phyloP scores from a whole-genome alignment of 1,284 basidiomycete genomes.

The Ganoderma meredithae region DNA sequence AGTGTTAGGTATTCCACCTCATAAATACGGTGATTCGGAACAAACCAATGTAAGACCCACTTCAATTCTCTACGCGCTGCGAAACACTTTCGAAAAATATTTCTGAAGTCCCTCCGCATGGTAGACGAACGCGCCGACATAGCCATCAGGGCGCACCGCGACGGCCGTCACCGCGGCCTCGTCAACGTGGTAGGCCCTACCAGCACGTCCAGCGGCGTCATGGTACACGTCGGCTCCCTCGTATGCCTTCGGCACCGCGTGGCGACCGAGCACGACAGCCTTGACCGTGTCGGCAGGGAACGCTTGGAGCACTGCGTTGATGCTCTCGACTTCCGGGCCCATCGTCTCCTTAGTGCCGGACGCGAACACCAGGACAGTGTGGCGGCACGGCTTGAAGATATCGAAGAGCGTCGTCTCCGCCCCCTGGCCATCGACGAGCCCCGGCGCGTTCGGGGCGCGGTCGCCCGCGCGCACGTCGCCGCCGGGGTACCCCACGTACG shows the following conservation, averaged over 20 bases:
- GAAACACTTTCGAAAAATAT: conserved; percentile 26
- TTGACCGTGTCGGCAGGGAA: neutral
- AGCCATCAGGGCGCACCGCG: conserved; percentile 38
- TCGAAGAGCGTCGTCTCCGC: conserved; percentile 35
- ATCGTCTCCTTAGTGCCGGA: too few species aligned
- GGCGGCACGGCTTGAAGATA: conserved; percentile 34
- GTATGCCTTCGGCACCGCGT: conserved; percentile 8
- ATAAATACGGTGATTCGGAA: too few species aligned
- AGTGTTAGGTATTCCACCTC: too few species aligned
- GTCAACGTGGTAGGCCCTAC: conserved; percentile 26
- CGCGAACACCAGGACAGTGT: conserved; percentile 40
- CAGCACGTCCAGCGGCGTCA: conserved; percentile 32
- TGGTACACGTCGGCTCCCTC: conserved; percentile 10
- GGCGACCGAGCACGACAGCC: conserved; percentile 19
- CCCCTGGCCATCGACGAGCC: too few species aligned
- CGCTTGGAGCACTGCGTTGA: conserved; percentile 8
- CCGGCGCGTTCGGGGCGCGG: too few species aligned
- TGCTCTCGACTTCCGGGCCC: neutral
- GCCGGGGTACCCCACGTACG: conserved; percentile 10
- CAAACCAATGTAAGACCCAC: neutral
- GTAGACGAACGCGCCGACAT: conserved; percentile 35
- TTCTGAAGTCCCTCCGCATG: conserved; percentile 26
- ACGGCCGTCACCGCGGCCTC: conserved; percentile 20
- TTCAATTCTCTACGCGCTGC: neutral
- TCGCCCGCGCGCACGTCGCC: too few species aligned